Evolutionary conservation across 768 basidiomycete genomes (phyloP), one percentile per base, ranked within the genome.

Genomic region (Mycena kentingensis): DNA sequence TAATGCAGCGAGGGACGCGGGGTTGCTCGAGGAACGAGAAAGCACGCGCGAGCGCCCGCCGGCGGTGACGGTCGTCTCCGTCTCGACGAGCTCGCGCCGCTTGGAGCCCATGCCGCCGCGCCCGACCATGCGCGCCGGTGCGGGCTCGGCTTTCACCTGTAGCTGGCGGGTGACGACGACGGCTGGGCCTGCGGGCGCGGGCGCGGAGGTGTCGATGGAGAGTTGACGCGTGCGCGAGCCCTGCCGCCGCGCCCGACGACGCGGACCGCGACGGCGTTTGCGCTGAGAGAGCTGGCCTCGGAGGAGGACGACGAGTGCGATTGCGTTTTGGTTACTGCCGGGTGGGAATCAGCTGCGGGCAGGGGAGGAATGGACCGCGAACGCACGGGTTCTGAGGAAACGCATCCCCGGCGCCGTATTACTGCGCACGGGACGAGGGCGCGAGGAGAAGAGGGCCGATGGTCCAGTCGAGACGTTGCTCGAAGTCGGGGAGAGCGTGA

Each of bases 221-320:
- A 57, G 46, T 0, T 39, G 36, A 19, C 55, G 50, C 4, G 47
- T 36, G 7, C 55, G 55, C n/a, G 55, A 57, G 1, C 55, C 55
- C 45, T 39, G 21, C 55, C 55, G n/a, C 55, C 55, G 7, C 55
- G 42, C 0, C 55, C 55, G 8, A 48, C 50, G 15, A 57, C 55
- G 7, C 55, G 55, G 18, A 57, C 46, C 12, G 41, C 22, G 21
- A 42, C 24, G 21, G 41, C 21, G 21, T 42, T n/a, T 5, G 16
- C 31, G 31, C 31, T 32, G 31, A n/a, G n/a, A n/a, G n/a, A n/a
- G n/a, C n/a, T n/a, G n/a, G n/a, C n/a, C n/a, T n/a, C n/a, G n/a
- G n/a, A n/a, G n/a, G n/a, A n/a, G n/a, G n/a, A n/a, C n/a, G n/a
- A n/a, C n/a, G n/a, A n/a, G n/a, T n/a, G n/a, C n/a, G n/a, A n/a